Evolutionary conservation across 805 yeast species (phyloP).

Genomic region (Starmerella potacharoeniae): DNA sequence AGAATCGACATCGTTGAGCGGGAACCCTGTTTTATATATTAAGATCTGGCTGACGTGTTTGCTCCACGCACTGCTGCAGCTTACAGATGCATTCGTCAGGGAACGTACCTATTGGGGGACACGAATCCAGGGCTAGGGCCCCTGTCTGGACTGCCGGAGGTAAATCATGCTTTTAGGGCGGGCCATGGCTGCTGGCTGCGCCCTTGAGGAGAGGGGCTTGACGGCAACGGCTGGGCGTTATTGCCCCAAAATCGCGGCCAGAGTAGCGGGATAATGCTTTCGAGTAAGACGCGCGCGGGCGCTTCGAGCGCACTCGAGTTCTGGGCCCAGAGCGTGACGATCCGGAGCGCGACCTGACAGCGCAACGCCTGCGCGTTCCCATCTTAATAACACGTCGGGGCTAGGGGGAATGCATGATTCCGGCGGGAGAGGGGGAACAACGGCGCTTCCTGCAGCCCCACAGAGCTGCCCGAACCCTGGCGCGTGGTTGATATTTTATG

Average conservation of each 20-base stretch:
- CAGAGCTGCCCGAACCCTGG: background rate
- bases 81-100: constrained; percentile 2
- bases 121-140: background rate
- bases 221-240: background rate
- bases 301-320: too few relatives aligned
- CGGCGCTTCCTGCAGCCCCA: constrained; percentile 1
- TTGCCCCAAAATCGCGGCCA: too few relatives aligned
- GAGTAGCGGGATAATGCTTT: too few relatives aligned
- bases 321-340: background rate
- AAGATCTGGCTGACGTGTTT: constrained; percentile 5
- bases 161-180: background rate
- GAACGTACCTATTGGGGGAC: background rate
- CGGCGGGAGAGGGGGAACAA: background rate
- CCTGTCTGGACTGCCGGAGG: background rate
- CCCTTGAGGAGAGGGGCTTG: background rate
- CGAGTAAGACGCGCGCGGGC: too few relatives aligned
- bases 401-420: background rate
- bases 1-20: background rate
- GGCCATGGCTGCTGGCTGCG: background rate
- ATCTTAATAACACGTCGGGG: background rate
- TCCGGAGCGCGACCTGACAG: background rate
- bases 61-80: background rate
- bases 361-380: background rate
- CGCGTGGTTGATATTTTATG: background rate
- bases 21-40: constrained; percentile 3